phyloP scores from a whole-genome alignment of 148 eudicot genomes.

The Hydrangea macrophylla region DNA sequence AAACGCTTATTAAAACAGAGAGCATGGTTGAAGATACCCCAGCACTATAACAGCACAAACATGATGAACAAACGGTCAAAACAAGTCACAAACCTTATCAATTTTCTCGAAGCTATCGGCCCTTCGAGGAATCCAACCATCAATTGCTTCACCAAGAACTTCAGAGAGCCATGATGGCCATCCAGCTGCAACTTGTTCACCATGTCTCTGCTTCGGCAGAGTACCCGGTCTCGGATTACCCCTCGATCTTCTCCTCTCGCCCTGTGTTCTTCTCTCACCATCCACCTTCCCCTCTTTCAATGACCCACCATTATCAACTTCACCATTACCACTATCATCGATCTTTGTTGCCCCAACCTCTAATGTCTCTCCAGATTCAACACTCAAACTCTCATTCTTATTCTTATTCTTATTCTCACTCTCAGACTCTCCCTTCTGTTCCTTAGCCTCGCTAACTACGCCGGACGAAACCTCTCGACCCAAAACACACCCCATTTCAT shows the following conservation, averaged over 20 bases:
- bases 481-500: conserved; percentile 68
- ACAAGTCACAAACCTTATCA: conserved; percentile 58
- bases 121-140: conserved; percentile 96
- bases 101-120: conserved; percentile 93
- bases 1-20: too few species aligned
- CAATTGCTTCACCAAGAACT: conserved; percentile 86
- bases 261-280: conserved; percentile 38
- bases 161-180: conserved; percentile 96
- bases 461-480: conserved; percentile 42
- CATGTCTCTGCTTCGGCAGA: conserved; percentile 58
- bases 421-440: conserved; percentile 25
- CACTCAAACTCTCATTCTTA: conserved; percentile 17
- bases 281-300: conserved; percentile 41
- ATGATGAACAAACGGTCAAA: background rate
- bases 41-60: background rate
- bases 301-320: conserved; percentile 32
- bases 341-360: conserved; percentile 22
- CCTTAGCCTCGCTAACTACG: conserved; percentile 24
- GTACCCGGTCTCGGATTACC: conserved; percentile 68
- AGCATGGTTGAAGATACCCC: too few species aligned
- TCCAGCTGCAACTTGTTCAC: conserved; percentile 97
- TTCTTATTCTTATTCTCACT: conserved; percentile 20
- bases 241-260: conserved; percentile 67
- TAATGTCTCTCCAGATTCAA: conserved; percentile 18
- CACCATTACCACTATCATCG: conserved; percentile 29